These are phyloP conservation scores for Ophiostoma novo-ulmi DNA, from an alignment of 2,329 filamentous ascomycete species.

Conservation along the genomic window DNA sequence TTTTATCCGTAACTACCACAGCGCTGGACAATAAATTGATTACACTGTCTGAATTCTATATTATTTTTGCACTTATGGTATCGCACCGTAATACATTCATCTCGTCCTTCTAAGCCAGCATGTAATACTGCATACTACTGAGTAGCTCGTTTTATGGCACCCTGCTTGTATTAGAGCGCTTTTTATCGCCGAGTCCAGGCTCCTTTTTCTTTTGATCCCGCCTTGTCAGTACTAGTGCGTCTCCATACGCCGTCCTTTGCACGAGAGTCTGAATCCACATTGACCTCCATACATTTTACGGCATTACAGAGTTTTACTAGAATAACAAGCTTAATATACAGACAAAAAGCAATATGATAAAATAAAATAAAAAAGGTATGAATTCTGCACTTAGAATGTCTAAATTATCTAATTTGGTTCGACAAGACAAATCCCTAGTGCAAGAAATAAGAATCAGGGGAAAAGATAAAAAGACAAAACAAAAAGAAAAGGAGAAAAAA, in stretches of 20 bases:
- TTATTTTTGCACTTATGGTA: neutral
- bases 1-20: no score
- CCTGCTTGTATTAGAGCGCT: neutral
- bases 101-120: neutral
- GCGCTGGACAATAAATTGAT: no score
- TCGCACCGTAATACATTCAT: neutral
- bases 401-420: neutral
- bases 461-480: neutral
- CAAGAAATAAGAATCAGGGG: neutral
- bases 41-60: no score
- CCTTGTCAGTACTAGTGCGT: neutral
- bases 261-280: neutral
- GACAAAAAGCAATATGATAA: neutral
- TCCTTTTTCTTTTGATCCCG: neutral
- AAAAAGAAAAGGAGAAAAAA: neutral
- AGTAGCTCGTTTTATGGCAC: neutral
- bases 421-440: neutral
- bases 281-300: neutral
- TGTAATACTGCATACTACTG: neutral
- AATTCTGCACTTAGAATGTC: neutral
- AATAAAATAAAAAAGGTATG: neutral
- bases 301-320: neutral
- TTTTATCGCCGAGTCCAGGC: constrained; percentile 9
- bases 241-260: neutral
- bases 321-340: neutral